These are phyloP conservation scores for Nemania abortiva DNA, from an alignment of 2,329 filamentous ascomycete species.

Conservation along the genomic window DNA sequence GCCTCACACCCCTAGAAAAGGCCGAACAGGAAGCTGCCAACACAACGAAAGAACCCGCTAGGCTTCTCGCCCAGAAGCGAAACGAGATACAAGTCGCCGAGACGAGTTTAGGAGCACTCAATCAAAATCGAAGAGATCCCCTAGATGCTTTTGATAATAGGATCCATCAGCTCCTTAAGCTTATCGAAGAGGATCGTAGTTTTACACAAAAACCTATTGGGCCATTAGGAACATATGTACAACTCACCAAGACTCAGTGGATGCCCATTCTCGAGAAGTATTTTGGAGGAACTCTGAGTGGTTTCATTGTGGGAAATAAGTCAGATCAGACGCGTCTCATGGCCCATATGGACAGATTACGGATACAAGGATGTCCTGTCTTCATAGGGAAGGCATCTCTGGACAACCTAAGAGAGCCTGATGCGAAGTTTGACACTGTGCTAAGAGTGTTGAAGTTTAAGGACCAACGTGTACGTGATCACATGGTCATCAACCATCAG, in stretches of 20 bases:
- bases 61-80: conserved; percentile 58
- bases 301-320: conserved; percentile 85
- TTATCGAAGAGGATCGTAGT: conserved; percentile 75
- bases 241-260: conserved; percentile 84
- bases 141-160: conserved; percentile 73
- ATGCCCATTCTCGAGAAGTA: conserved; percentile 82
- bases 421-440: conserved; percentile 78
- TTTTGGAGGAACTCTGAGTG: conserved; percentile 76
- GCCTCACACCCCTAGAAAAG: conserved; percentile 44
- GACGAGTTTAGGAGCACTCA: conserved; percentile 63
- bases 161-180: conserved; percentile 72
- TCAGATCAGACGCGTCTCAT: conserved; percentile 78
- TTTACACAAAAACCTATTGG: conserved; percentile 83
- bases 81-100: conserved; percentile 67
- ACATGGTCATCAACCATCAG: conserved; percentile 82
- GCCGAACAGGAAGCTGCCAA: conserved; percentile 49
- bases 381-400: conserved; percentile 72
- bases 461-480: conserved; percentile 79
- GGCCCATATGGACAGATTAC: conserved; percentile 70
- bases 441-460: conserved; percentile 85
- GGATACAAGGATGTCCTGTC: conserved; percentile 62
- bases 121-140: conserved; percentile 68
- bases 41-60: conserved; percentile 48
- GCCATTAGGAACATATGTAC: conserved; percentile 83
- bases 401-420: conserved; percentile 77